A percentile compares a stretch with the other conserved stretches of the same genome.
Evolutionary conservation across 2,329 filamentous ascomycete genomes (phyloP).

Genomic region (Cladosporium sp.): DNA sequence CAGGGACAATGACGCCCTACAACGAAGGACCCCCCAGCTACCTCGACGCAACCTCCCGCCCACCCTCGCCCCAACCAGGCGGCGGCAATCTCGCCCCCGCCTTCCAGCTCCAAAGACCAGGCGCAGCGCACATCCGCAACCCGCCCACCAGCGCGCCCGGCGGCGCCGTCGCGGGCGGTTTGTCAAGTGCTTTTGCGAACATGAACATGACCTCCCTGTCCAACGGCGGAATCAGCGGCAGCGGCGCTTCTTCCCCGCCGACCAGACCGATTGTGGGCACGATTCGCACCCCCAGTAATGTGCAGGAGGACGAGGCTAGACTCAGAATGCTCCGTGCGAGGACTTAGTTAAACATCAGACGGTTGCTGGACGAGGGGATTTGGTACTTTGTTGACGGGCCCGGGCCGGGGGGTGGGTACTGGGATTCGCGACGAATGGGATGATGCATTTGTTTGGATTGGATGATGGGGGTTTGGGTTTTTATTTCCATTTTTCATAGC

Average conservation of each 20-base stretch:
- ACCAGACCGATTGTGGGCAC: background rate
- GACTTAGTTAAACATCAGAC: too few species aligned
- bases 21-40: constrained; percentile 42
- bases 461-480: too few species aligned
- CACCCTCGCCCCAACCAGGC: constrained; percentile 23
- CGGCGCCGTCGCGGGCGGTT: constrained; percentile 9
- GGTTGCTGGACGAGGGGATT: too few species aligned
- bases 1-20: constrained; percentile 37
- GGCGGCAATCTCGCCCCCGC: background rate
- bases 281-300: background rate
- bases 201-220: constrained; percentile 7
- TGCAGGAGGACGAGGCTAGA: constrained; percentile 15
- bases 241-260: background rate
- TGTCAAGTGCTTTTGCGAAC: background rate
- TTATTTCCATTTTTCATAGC: too few species aligned
- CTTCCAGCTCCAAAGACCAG: constrained; percentile 22
- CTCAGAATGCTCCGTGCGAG: constrained; percentile 23
- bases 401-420: too few species aligned
- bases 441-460: too few species aligned
- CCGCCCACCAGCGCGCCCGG: constrained; percentile 22
- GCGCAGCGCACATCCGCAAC: constrained; percentile 25
- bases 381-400: too few species aligned
- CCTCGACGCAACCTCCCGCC: constrained; percentile 42
- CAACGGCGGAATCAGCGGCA: constrained; percentile 2
- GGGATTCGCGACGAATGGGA: too few species aligned